phyloP scores from a whole-genome alignment of 2,329 filamentous ascomycete species.

The Mollisiaceae sp. region DNA sequence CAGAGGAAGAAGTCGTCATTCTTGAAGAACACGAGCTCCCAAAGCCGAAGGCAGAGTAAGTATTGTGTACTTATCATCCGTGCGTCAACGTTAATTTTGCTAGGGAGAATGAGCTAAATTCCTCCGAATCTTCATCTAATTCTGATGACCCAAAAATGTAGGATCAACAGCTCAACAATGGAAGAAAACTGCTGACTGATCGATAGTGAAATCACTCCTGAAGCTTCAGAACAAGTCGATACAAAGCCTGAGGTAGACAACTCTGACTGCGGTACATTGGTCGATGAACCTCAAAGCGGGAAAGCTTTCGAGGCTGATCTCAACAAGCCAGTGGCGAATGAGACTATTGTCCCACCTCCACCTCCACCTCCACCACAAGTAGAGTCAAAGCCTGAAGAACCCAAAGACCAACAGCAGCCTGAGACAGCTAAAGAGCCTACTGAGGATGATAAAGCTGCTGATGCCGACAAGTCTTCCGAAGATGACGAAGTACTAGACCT shows the following conservation, averaged over 20 bases:
- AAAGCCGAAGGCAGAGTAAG: background rate
- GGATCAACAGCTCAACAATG: background rate
- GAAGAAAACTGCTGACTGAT: background rate
- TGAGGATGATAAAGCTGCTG: background rate
- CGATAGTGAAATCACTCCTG: background rate
- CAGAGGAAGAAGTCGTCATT: background rate
- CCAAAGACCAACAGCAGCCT: background rate
- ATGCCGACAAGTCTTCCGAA: background rate
- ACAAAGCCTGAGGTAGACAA: background rate
- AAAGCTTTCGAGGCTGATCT: background rate
- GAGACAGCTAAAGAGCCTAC: background rate
- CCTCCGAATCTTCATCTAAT: background rate
- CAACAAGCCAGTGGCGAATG: slow-evolving; percentile 5
- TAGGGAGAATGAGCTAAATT: background rate
- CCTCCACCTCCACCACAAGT: background rate
- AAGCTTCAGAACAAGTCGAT: background rate
- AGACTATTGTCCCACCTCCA: background rate
- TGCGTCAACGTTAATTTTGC: background rate
- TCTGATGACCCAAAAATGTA: background rate
- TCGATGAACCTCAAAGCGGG: background rate
- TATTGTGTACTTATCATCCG: background rate
- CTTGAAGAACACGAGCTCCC: background rate
- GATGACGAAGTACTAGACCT: background rate
- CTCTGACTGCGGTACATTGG: background rate
- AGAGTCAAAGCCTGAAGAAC: slow-evolving; percentile 8